Percentiles rank a stretch among this genome's conserved stretches.
Evolutionary conservation across 148 eudicot genomes (phyloP).

Genomic region (Talinum fruticosum): DNA sequence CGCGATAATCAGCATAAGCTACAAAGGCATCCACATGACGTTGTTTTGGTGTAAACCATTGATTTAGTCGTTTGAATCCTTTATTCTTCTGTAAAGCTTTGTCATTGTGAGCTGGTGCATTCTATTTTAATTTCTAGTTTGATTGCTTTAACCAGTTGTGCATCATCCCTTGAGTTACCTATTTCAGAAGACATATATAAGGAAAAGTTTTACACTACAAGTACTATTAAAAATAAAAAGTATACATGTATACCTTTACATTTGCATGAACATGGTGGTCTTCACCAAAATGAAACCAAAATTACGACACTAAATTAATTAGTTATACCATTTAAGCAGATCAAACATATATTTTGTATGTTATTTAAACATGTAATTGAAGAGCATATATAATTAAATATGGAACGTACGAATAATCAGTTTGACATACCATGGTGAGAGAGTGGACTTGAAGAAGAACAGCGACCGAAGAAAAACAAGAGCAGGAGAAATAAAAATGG

Average conservation of each 20-base stretch:
- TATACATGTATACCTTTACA: too few species aligned
- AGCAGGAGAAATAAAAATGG: not conserved
- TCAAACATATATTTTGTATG: too few species aligned
- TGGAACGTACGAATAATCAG: not conserved
- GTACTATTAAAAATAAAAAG: too few species aligned
- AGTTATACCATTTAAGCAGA: too few species aligned
- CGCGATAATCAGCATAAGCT: constrained; percentile 31
- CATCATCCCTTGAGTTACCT: not conserved
- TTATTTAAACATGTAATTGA: not conserved
- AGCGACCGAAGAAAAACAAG: not conserved
- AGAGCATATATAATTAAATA: not conserved
- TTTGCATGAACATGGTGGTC: too few species aligned
- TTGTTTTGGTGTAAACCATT: constrained; percentile 15
- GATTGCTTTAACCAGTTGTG: not conserved
- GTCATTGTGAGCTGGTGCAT: too few species aligned
- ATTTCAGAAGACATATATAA: too few species aligned
- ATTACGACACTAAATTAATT: too few species aligned
- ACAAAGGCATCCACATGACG: constrained; percentile 27
- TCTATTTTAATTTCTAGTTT: not conserved
- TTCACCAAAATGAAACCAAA: too few species aligned
- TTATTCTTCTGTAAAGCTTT: too few species aligned
- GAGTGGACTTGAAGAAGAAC: not conserved
- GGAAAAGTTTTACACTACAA: too few species aligned
- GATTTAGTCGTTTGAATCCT: not conserved
- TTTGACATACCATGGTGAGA: not conserved